Base-by-base conservation (phyloP, 768 basidiomycete genomes). In the Podaxis mareebaensis region DNA sequence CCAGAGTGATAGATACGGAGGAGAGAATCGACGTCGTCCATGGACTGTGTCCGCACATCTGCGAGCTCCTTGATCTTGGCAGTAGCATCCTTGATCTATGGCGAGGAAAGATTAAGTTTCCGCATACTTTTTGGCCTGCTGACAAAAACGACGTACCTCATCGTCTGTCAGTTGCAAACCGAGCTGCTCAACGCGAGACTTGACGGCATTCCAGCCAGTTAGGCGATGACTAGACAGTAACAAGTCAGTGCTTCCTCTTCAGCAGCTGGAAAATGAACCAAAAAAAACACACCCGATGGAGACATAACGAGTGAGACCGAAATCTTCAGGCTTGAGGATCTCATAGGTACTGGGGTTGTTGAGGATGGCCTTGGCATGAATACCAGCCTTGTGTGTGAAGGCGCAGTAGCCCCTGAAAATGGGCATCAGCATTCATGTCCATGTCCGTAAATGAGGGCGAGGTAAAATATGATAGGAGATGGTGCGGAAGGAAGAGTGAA, bases 311-410 rank as follows among this genome's bases (percentile, higher is more conserved):
- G 90, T 95, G 72, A 99, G 85, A 70, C 97, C 97, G 71, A 99
- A 99, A 79, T 99, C 97, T 76, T 96, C 94, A 15, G 97, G 97
- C 87, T 95, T 98, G 76, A 97, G 86, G 76, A 98, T 98, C 79
- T 99, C 96, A 77, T 99, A 99, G 10, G 97, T 99, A 71, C 92
- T 93, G 1, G 97, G 97, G 84, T 99, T 99, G 81, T 98, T 68
- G 30, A 76, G 87, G 77, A 99, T 99, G 42, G 97, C 97, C 85
- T 99, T 99, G 79, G 97, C 97, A 77, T 99, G 97, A 67, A 99
- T 99, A 74, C 97, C 97, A 22, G 97, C 97, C 89, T 99, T 99
- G 89, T 99, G 97, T 28, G 97, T 99, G 82, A 99, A 99, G 3
- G 97, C 97, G 73, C 97, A 99, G 79, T 98, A 99, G 15, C 97